Base-by-base conservation (phyloP, 306 rosid species). In the Oxytropis ochrocephala region DNA sequence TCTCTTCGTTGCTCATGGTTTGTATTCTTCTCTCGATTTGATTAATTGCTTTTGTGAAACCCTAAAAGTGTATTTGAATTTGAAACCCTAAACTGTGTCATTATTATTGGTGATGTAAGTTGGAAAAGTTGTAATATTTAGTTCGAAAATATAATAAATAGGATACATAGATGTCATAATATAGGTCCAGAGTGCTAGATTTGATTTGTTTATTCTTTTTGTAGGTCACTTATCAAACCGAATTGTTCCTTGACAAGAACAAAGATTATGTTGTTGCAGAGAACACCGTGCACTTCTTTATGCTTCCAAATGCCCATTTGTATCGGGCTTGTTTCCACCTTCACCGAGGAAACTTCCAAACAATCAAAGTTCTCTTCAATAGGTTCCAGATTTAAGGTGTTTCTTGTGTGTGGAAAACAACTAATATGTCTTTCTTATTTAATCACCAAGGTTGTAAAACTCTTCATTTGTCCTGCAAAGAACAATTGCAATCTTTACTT, bases 51-150 rank as follows among this genome's bases (percentile, higher is more conserved):
- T n/a, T n/a, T n/a, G n/a, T n/a, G n/a, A n/a, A n/a, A n/a, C n/a
- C n/a, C n/a, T n/a, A n/a, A n/a, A n/a, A n/a, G n/a, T n/a, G n/a
- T n/a, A n/a, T n/a, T n/a, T n/a, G n/a, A n/a, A n/a, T n/a, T n/a
- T n/a, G n/a, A n/a, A n/a, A n/a, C n/a, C n/a, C n/a, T n/a, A n/a
- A n/a, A n/a, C n/a, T n/a, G n/a, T 81, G 82, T 77, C 99, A 95
- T 86, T 95, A 95, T 72, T n/a, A 97, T 97, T 70, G 99, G 99
- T 43, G 96, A 95, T 77, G 99, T 95, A 85, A 91, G 99, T 85
- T 11, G 66, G 51, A 53, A 63, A 69, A 10, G 59, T 44, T 63
- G 10, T 12, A 63, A 54, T 73, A 9, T 41, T 55, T 61, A 39
- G 49, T 13, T 46, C 6, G 12, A 53, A 50, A 11, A 27, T 35